phyloP scores from a whole-genome alignment of 2,329 filamentous ascomycete species.

The Colletotrichum paranaense region DNA sequence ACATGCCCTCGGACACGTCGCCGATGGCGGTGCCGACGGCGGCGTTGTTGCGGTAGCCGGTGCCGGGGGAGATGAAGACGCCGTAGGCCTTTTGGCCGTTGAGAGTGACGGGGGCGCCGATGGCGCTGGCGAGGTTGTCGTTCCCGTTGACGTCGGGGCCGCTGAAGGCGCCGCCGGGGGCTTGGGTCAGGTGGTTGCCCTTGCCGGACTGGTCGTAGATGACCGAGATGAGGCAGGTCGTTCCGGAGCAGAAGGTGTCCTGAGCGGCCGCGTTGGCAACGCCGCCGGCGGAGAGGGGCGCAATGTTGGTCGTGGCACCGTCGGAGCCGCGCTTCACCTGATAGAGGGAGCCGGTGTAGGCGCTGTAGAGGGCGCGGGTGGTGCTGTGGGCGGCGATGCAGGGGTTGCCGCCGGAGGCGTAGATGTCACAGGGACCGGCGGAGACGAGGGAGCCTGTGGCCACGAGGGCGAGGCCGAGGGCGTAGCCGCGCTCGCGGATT shows the following conservation, averaged over 20 bases:
- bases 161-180: conserved; percentile 65
- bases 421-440: conserved; percentile 72
- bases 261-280: conserved; percentile 71
- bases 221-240: conserved; percentile 71
- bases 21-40: conserved; percentile 63
- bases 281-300: conserved; percentile 66
- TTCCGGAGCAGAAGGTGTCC: conserved; percentile 69
- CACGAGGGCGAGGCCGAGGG: conserved; percentile 45
- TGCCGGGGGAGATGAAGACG: conserved; percentile 70
- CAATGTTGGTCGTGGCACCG: conserved; percentile 57
- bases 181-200: conserved; percentile 72
- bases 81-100: conserved; percentile 72
- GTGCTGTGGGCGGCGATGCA: conserved; percentile 74
- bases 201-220: conserved; percentile 75
- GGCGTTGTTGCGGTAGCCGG: conserved; percentile 71
- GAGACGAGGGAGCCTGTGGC: conserved; percentile 52
- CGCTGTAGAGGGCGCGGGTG: conserved; percentile 70
- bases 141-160: conserved; percentile 68
- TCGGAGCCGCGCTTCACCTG: conserved; percentile 68
- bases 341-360: conserved; percentile 66
- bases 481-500: not conserved
- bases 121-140: conserved; percentile 70
- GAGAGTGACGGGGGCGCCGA: conserved; percentile 69
- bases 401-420: conserved; percentile 67
- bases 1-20: conserved; percentile 69